Conservation (phyloP, 495 filamentous ascomycete genomes). For the Hyaloscypha bicolor region DNA sequence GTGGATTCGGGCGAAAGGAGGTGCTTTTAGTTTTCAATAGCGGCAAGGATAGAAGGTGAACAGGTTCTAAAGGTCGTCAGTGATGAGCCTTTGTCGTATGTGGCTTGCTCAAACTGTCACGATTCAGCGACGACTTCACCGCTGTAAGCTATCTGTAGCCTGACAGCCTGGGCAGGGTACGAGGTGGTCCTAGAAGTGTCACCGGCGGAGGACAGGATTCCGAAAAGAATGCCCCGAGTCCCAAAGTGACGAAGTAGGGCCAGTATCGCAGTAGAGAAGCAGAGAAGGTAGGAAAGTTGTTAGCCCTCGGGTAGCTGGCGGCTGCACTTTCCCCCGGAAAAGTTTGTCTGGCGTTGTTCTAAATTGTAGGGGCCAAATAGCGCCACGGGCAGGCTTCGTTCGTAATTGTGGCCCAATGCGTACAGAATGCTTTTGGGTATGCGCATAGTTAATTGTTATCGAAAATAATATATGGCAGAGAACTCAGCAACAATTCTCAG, state of each 20-base stretch:
- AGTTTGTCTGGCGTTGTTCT: neutral
- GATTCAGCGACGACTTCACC: neutral
- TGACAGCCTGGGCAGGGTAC: neutral
- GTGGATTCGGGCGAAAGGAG: neutral
- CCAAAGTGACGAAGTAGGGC: neutral
- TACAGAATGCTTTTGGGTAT: neutral
- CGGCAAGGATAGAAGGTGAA: neutral
- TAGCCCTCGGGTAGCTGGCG: neutral
- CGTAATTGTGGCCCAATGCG: neutral
- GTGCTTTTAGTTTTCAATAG: neutral
- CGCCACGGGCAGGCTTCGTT: neutral
- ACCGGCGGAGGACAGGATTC: neutral
- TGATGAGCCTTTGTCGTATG: neutral
- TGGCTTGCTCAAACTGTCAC: neutral
- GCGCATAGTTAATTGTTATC: too few species aligned
- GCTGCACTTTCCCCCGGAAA: neutral
- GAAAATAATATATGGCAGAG: too few species aligned
- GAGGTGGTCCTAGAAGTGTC: neutral
- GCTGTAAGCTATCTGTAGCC: neutral
- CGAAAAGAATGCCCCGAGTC: neutral
- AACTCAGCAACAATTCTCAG: too few species aligned
- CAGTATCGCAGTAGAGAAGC: neutral
- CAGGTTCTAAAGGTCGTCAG: neutral
- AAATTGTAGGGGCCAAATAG: neutral
- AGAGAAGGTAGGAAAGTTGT: neutral